Evolutionary conservation across 1,284 basidiomycete species (phyloP).

Genomic region (Vanrija pseudolonga): DNA sequence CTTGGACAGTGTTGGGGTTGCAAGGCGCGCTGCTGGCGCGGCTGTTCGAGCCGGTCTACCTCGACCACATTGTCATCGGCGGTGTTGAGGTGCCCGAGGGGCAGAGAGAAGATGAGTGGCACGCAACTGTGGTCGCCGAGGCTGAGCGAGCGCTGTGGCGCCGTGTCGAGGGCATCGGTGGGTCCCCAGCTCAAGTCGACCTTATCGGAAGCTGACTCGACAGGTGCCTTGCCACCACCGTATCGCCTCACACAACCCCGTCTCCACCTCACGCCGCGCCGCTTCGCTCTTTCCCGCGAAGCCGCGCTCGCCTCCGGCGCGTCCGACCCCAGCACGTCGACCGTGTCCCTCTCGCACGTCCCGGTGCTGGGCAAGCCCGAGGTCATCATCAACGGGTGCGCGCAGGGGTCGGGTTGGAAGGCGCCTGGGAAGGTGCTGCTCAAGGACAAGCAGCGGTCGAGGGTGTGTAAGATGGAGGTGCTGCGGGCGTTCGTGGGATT

Average conservation of each 20-base stretch:
- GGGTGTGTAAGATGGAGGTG: slow-evolving; percentile 46
- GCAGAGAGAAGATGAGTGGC: slow-evolving; percentile 36
- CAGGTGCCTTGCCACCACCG: slow-evolving; percentile 2
- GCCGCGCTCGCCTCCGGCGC: slow-evolving; percentile 6
- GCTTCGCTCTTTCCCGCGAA: not conserved
- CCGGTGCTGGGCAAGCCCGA: slow-evolving; percentile 60
- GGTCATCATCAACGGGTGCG: slow-evolving; percentile 22
- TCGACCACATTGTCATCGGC: slow-evolving; percentile 65
- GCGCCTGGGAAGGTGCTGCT: slow-evolving; percentile 25
- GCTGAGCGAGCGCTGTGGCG: slow-evolving; percentile 55
- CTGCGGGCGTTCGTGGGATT: slow-evolving; percentile 50
- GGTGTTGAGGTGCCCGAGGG: slow-evolving; percentile 53
- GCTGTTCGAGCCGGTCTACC: slow-evolving; percentile 62
- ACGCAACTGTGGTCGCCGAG: slow-evolving; percentile 61
- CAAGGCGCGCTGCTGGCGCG: slow-evolving; percentile 69
- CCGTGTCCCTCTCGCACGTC: slow-evolving; percentile 15
- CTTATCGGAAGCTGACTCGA: slow-evolving; percentile 9
- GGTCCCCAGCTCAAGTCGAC: no score
- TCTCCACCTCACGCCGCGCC: slow-evolving; percentile 55
- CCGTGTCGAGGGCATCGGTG: slow-evolving; percentile 14
- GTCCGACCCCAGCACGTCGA: slow-evolving; percentile 18
- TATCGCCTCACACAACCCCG: slow-evolving; percentile 49
- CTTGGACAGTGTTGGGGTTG: slow-evolving; percentile 75
- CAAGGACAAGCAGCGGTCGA: slow-evolving; percentile 25
- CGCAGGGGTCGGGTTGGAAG: slow-evolving; percentile 29